Conservation (phyloP, 495 filamentous ascomycete species). For the Penicillium ucsense region DNA sequence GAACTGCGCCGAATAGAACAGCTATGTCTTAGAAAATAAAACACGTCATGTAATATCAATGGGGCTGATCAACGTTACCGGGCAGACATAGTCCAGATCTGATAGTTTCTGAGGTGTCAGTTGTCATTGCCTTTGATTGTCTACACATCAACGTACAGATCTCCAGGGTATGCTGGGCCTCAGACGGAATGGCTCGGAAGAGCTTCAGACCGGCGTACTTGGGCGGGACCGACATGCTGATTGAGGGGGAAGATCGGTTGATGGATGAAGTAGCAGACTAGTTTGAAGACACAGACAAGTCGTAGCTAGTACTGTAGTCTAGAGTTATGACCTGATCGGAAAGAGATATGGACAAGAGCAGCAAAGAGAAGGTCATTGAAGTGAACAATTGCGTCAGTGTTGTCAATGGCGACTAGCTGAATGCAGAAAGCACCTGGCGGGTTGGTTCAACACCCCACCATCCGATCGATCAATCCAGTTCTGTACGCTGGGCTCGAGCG, state of each 20-base stretch:
- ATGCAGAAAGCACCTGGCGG: too few relatives aligned
- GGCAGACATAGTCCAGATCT: slow-evolving; percentile 82
- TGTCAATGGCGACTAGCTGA: too few relatives aligned
- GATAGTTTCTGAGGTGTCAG: background rate
- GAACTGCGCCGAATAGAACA: slow-evolving; percentile 23
- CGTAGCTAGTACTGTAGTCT: background rate
- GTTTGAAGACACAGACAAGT: background rate
- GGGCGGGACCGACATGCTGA: slow-evolving; percentile 63
- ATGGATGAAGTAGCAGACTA: background rate
- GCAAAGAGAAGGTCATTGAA: background rate
- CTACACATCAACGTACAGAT: slow-evolving; percentile 39
- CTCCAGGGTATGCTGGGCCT: slow-evolving; percentile 62
- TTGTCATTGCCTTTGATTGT: background rate
- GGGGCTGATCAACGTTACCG: slow-evolving; percentile 27
- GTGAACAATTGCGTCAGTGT: background rate
- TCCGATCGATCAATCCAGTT: too few relatives aligned
- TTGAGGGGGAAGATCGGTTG: background rate
- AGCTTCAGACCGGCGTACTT: slow-evolving; percentile 68
- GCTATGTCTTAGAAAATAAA: background rate
- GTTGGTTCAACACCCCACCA: too few relatives aligned
- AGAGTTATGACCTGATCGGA: too few relatives aligned
- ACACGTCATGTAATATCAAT: too few relatives aligned
- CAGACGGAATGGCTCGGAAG: slow-evolving; percentile 24
- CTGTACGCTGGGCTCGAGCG: too few relatives aligned
- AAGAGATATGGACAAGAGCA: background rate